Conservation (phyloP, 768 basidiomycete species). For the Leccinum sublutescens region DNA sequence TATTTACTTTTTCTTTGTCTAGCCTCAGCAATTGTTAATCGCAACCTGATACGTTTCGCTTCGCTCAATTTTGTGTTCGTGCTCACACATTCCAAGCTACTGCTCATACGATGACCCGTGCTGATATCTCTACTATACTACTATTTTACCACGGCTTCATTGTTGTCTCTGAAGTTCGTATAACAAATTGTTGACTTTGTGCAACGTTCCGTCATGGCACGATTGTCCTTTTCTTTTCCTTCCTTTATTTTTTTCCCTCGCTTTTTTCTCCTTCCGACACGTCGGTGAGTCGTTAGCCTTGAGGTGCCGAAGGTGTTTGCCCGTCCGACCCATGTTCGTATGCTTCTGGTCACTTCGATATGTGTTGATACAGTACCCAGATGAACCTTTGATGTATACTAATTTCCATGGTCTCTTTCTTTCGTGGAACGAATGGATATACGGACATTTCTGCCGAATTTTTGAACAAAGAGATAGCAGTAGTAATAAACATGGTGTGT, state of each 20-base stretch:
- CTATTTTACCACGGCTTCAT: constrained; percentile 29
- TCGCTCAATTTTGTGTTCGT: constrained; percentile 18
- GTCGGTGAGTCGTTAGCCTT: constrained; percentile 7
- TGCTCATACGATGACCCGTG: constrained; percentile 28
- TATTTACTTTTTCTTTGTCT: constrained; percentile 26
- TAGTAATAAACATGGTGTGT: background rate
- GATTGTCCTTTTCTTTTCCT: constrained; percentile 2
- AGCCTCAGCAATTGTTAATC: constrained; percentile 30
- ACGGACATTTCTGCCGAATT: background rate
- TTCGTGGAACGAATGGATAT: constrained; percentile 8
- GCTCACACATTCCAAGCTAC: constrained; percentile 26
- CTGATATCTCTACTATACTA: constrained; percentile 36
- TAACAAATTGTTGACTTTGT: constrained; percentile 12
- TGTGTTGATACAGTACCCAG: constrained; percentile 21
- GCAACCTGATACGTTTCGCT: constrained; percentile 22
- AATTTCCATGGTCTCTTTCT: constrained; percentile 8
- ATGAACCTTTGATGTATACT: constrained; percentile 26
- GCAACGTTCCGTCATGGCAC: constrained; percentile 14
- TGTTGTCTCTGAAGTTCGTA: constrained; percentile 20
- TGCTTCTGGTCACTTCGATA: constrained; percentile 13
- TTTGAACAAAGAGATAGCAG: background rate
- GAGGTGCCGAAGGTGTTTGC: constrained; percentile 1
- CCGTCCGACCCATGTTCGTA: constrained; percentile 1
- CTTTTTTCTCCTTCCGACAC: background rate
- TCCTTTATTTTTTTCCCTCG: background rate